Conservation (phyloP, 129 eudicot species). For the Flaveria robusta region DNA sequence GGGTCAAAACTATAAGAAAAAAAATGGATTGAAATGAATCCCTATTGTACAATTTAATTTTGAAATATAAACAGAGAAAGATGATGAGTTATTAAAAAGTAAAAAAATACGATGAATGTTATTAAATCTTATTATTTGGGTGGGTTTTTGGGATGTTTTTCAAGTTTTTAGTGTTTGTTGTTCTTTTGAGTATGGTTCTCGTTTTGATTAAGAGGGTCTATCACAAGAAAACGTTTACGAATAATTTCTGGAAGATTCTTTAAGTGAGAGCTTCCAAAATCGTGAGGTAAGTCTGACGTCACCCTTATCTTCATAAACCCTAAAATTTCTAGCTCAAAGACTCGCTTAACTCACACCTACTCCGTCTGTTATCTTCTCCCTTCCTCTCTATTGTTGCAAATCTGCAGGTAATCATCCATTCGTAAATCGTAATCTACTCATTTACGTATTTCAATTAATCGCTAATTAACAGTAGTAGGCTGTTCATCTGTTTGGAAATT, state of each 20-base stretch:
- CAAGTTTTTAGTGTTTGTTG: no score
- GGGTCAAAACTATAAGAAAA: no score
- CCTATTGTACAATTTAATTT: no score
- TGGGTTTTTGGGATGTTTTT: no score
- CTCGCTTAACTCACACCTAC: slow-evolving; percentile 37
- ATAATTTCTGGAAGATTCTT: slow-evolving; percentile 23
- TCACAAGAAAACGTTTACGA: not conserved
- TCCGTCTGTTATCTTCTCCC: slow-evolving; percentile 22
- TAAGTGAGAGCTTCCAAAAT: slow-evolving; percentile 12
- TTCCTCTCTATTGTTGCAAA: slow-evolving; percentile 15
- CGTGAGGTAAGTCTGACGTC: slow-evolving; percentile 23
- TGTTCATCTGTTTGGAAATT: not conserved
- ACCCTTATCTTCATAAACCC: slow-evolving; percentile 54
- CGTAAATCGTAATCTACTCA: not conserved
- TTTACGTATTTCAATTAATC: not conserved
- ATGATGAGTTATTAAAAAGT: no score
- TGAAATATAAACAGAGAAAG: no score
- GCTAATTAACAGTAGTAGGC: not conserved
- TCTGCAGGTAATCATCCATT: not conserved
- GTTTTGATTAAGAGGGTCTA: no score
- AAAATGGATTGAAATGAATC: no score
- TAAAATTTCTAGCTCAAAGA: slow-evolving; percentile 36
- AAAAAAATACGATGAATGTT: no score
- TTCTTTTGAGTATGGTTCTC: no score
- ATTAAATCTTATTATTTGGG: no score